Conservation (phyloP, 2,329 filamentous ascomycete genomes). For the Epichloe sp. region DNA sequence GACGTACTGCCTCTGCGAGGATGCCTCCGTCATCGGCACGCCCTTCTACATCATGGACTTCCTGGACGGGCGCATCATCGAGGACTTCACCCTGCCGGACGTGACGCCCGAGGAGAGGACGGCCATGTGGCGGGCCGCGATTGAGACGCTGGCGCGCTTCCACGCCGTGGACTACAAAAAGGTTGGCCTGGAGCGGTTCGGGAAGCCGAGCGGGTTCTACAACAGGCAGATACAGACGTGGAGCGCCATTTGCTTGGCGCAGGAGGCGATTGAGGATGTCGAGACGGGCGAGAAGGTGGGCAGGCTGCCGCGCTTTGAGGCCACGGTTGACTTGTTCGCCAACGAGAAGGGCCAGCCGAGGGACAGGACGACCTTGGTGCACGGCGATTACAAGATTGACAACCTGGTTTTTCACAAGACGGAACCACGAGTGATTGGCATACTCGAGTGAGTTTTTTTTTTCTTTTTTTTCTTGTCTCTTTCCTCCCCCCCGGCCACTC, state of each 20-base stretch:
- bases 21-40: conserved; percentile 67
- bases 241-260: conserved; percentile 60
- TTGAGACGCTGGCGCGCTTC: conserved; percentile 72
- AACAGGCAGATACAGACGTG: conserved; percentile 76
- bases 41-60: conserved; percentile 98
- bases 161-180: conserved; percentile 57
- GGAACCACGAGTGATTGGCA: conserved; percentile 76
- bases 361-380: conserved; percentile 69
- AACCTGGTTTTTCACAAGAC: conserved; percentile 84
- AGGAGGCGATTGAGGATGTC: conserved; percentile 61
- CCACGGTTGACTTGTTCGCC: conserved; percentile 67
- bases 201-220: conserved; percentile 67
- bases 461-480: conserved; percentile 9
- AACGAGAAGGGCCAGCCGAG: conserved; percentile 56
- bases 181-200: conserved; percentile 61
- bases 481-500: not conserved
- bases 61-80: conserved; percentile 84
- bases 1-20: conserved; percentile 76
- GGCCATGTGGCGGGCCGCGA: conserved; percentile 75
- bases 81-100: conserved; percentile 70
- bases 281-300: conserved; percentile 69
- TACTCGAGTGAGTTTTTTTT: conserved; percentile 54
- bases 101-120: conserved; percentile 55
- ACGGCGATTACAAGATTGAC: conserved; percentile 95
- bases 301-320: conserved; percentile 68